These are phyloP conservation scores for Podila verticillata DNA, from an alignment of 192 early-diverging fungal genomes.

Conservation along the genomic window DNA sequence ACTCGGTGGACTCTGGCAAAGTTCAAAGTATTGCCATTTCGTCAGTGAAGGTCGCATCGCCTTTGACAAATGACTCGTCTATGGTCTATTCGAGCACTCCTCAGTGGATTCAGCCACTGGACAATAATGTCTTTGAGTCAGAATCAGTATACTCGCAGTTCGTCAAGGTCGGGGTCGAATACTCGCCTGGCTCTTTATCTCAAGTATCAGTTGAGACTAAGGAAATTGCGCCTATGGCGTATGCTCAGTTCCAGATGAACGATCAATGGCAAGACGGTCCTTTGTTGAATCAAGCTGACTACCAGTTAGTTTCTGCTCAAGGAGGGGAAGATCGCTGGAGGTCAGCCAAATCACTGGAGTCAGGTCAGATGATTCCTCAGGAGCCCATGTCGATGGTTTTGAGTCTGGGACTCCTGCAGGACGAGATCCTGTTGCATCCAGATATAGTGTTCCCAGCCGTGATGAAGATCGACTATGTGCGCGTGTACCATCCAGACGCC, in stretches of 20 bases:
- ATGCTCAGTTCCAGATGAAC: slow-evolving; percentile 3
- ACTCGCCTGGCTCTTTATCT: neutral
- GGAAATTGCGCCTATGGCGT: neutral
- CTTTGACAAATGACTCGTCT: slow-evolving; percentile 18
- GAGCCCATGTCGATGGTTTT: slow-evolving; percentile 71
- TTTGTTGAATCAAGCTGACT: neutral
- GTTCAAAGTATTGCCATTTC: neutral
- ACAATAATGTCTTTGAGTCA: slow-evolving; percentile 50
- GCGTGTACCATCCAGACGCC: slow-evolving; percentile 58
- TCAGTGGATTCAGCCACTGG: slow-evolving; percentile 59
- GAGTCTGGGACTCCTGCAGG: slow-evolving; percentile 61
- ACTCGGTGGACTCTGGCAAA: neutral
- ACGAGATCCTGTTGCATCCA: slow-evolving; percentile 29
- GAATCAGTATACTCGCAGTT: slow-evolving; percentile 7
- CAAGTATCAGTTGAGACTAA: neutral
- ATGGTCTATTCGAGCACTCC: neutral
- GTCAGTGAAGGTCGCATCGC: neutral
- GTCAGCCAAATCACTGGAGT: slow-evolving; percentile 54
- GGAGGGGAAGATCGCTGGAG: neutral
- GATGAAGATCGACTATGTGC: slow-evolving; percentile 66
- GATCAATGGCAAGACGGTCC: neutral
- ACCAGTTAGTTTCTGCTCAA: neutral
- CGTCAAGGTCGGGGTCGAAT: neutral
- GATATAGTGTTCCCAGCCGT: slow-evolving; percentile 54
- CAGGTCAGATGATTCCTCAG: slow-evolving; percentile 57